These are phyloP conservation scores for Colletotrichum gigasporum DNA, from an alignment of 2,329 filamentous ascomycete genomes.

Conservation along the genomic window DNA sequence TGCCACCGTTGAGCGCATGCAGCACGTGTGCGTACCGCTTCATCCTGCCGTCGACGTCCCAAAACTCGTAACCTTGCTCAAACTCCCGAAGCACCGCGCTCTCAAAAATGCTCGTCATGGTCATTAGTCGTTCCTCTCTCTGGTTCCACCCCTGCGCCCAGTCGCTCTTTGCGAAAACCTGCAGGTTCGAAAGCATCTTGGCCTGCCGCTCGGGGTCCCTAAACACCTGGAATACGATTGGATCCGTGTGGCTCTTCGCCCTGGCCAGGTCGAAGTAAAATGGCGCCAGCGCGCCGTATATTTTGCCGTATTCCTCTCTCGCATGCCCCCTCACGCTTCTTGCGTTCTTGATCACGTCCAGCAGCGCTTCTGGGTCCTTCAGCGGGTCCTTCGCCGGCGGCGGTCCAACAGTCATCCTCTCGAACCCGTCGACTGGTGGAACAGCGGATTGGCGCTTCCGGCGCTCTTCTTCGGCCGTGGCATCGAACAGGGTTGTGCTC, in stretches of 20 bases:
- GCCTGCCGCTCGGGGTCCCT: constrained; percentile 91
- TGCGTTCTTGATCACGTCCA: constrained; percentile 75
- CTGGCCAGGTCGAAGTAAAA: constrained; percentile 86
- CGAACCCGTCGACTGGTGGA: constrained; percentile 73
- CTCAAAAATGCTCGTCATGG: constrained; percentile 86
- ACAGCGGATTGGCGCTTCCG: constrained; percentile 50
- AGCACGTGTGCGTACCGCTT: constrained; percentile 88
- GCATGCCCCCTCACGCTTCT: constrained; percentile 86
- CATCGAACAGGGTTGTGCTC: constrained; percentile 78
- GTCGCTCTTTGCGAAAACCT: constrained; percentile 82
- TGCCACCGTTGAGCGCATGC: constrained; percentile 81
- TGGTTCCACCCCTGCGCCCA: constrained; percentile 77
- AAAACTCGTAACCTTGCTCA: constrained; percentile 87
- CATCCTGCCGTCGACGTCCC: constrained; percentile 91
- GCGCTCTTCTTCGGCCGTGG: constrained; percentile 71
- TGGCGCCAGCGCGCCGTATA: constrained; percentile 88
- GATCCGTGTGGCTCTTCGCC: constrained; percentile 79
- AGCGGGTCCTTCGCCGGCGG: constrained; percentile 54
- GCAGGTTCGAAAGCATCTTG: constrained; percentile 84
- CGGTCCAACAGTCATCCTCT: constrained; percentile 71
- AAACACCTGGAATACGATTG: constrained; percentile 86
- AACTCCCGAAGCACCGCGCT: constrained; percentile 92
- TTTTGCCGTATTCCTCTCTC: constrained; percentile 87
- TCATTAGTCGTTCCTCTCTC: constrained; percentile 76
- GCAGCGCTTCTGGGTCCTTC: constrained; percentile 69